Evolutionary conservation across 306 rosid species (phyloP), one percentile per base, ranked within the genome.

Genomic region (Glycine latifolia): DNA sequence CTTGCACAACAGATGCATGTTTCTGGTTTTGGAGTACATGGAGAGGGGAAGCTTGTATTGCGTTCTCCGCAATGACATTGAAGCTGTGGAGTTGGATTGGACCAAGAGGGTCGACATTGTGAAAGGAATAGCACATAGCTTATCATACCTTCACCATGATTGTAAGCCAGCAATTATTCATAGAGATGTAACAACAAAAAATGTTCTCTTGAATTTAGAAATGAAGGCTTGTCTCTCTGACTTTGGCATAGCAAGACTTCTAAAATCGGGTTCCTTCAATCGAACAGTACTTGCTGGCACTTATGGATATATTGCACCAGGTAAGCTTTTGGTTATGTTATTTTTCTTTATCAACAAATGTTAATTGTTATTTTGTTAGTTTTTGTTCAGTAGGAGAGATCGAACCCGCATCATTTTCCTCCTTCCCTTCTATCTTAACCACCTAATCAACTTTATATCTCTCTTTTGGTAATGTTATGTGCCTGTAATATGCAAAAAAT

Each of bases 71-170:
- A 59, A 71, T 71, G 78, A 71, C 26, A 43, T 47, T n/a, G 78
- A 79, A 15, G 77, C 72, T 71, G 44, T 46, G 39, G 77, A 79
- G 2, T 46, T 70, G 49, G 55, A 47, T 69, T 79, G 83, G 83
- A 58, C 48, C 82, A 74, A 84, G 72, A 79, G 73, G 82, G 56
- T 80, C 70, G 67, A 72, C 52, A 76, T 79, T n/a, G 35, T 81
- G 69, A 75, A 66, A 80, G 83, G 73, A 49, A 71, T 71, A 77
- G 81, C 50, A n/a, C 54, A 77, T 66, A 70, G 65, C 33, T 52
- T 78, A 10, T 70, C 67, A 10, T 67, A 66, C 55, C 49, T 70
- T 54, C 83, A 79, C 73, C 46, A 70, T 70, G 83, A 70, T 26
- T 70, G 77, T 53, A 56, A 13, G 13, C 77, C 62, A 4, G 13